phyloP scores from a whole-genome alignment of 768 basidiomycete species.

The Erythrobasidium yunnanense region DNA sequence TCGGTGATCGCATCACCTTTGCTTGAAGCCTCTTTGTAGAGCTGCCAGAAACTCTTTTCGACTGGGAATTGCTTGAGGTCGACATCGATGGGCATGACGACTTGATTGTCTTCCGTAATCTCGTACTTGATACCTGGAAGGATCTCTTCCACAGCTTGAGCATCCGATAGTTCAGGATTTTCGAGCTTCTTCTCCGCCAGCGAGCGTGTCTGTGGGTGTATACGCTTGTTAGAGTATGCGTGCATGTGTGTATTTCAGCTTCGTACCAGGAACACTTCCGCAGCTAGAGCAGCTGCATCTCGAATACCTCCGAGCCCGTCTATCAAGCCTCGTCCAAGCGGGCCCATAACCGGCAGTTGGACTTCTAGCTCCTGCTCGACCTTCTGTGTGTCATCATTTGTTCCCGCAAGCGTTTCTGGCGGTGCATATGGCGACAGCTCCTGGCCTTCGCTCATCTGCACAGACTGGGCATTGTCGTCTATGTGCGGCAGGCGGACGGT shows the following conservation, averaged over 20 bases:
- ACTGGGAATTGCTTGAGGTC: conserved; percentile 35
- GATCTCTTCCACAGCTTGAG: conserved; percentile 27
- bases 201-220: not conserved
- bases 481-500: not conserved
- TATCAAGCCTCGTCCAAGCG: conserved; percentile 34
- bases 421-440: not conserved
- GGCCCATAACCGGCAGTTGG: conserved; percentile 6
- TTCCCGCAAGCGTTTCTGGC: not conserved
- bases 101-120: conserved; percentile 22
- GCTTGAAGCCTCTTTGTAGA: conserved; percentile 26
- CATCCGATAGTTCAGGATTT: conserved; percentile 31
- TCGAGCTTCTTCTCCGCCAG: conserved; percentile 31
- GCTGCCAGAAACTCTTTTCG: conserved; percentile 35
- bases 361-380: not conserved
- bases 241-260: not conserved
- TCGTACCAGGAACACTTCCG: conserved; percentile 32
- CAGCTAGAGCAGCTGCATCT: conserved; percentile 34
- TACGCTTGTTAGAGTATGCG: not conserved
- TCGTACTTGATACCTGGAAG: conserved; percentile 33
- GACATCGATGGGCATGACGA: conserved; percentile 34
- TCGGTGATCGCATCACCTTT: conserved; percentile 36
- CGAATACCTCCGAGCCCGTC: conserved; percentile 35
- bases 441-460: not conserved
- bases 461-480: conserved; percentile 15
- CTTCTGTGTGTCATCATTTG: not conserved